Evolutionary conservation across 75 land plant genomes (phyloP).

Genomic region (Selaginella moellendorffii): DNA sequence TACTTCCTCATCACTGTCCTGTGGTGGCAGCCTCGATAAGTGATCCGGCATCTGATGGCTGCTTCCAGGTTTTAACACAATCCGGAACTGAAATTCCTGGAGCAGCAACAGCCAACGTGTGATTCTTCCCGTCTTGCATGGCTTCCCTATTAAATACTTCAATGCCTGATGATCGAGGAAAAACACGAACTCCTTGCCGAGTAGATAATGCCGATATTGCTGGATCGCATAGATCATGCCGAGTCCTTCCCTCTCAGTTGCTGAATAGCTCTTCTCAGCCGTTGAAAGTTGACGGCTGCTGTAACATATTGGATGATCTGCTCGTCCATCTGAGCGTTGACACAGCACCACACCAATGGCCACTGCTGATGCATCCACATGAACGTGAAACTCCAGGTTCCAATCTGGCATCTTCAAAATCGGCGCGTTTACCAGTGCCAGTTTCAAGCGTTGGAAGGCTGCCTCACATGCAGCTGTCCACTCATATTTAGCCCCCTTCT

Average conservation of each 20-base stretch:
- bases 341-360: conserved; percentile 9
- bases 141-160: conserved; percentile 2
- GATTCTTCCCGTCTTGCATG: background rate
- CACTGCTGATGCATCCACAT: conserved; percentile 9
- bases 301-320: conserved; percentile 2
- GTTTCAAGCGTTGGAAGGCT: conserved; percentile 3
- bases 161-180: conserved; percentile 12
- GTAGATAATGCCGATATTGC: too few species aligned
- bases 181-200: too few species aligned
- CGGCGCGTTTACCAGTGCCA: conserved; percentile 1
- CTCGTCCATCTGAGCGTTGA: background rate
- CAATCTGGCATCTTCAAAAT: background rate
- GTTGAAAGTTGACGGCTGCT: background rate
- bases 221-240: conserved; percentile 4
- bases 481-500: conserved; percentile 6
- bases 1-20: too few species aligned
- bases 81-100: conserved; percentile 10
- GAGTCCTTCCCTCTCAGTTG: background rate
- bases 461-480: conserved; percentile 3
- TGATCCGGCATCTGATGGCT: too few species aligned
- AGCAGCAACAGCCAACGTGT: conserved; percentile 2
- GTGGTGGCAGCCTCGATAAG: too few species aligned
- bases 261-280: background rate
- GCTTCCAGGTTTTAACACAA: too few species aligned
- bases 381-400: background rate